Base-by-base conservation (phyloP, 257 asterid species). In the Solanum chmielewskii region DNA sequence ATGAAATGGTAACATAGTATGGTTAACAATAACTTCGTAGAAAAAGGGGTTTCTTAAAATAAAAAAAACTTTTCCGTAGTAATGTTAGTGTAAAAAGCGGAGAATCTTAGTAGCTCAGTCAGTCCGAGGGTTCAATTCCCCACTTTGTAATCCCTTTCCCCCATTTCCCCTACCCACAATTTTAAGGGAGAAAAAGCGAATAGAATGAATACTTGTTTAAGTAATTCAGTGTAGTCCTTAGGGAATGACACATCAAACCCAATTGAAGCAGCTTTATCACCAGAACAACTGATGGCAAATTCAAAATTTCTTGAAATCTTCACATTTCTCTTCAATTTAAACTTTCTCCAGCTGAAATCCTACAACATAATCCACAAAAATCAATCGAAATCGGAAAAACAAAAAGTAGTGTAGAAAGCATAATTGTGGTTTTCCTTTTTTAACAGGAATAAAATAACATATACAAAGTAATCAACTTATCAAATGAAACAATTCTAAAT, bases 181-280 rank as follows among this genome's bases (percentile, higher is more conserved):
- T 10, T 62, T n/a, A 62, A 23, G 70, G 14, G 15, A 15, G 45
- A 11, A 47, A 52, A 33, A 71, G 45, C 11, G 11, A 47, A 81
- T 13, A n/a, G 77, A 59, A 84, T 62, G 59, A 29, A 81, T 89
- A 96, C 98, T 91, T 94, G 98, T 86, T 78, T 71, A 88, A 96
- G 96, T 69, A 96, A 95, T 88, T 95, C 90, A 76, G 91, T 83
- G 84, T 96, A 96, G 90, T 96, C 98, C 83, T 74, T 90, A 14
- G 99, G 98, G 90, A 95, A 96, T 31, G 90, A 86, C 76, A 92
- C 93, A 86, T 94, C 94, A 62, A 89, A 89, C 35, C 93, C 93
- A 64, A 88, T 83, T 29, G 95, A 89, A 10, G 90, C 87, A 86
- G 90, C 91, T 39, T 87, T 88, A 64, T 85, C 90, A 33, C 89